Percentiles rank a stretch among this genome's conserved stretches.
These are phyloP conservation scores for Durusdinium trenchii DNA, from an alignment of 73 alveolate species.

Conservation along the genomic window DNA sequence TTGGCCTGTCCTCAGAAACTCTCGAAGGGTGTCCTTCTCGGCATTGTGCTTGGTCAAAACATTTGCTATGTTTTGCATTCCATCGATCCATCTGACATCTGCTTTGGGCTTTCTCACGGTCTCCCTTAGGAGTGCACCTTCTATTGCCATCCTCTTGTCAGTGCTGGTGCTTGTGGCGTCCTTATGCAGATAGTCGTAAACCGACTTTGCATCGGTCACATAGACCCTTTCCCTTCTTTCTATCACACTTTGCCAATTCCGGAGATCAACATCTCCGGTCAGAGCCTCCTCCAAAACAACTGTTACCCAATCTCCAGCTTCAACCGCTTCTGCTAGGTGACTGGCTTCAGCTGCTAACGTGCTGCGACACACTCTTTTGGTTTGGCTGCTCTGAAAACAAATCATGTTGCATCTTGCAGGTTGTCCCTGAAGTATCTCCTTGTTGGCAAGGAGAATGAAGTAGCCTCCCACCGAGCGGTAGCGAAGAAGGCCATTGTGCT, in stretches of 20 bases:
- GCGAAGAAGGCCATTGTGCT: not conserved
- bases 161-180: not conserved
- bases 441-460: not conserved
- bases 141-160: not conserved
- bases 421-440: not conserved
- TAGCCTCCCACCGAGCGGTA: not conserved
- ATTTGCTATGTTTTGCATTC: slow-evolving; percentile 6
- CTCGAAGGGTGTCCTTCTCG: not conserved
- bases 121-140: not conserved
- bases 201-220: not conserved
- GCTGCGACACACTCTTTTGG: not conserved
- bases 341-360: slow-evolving; percentile 26
- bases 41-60: not conserved
- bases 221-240: not conserved
- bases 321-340: slow-evolving; percentile 23
- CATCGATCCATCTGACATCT: not conserved
- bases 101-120: not conserved
- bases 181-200: not conserved
- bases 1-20: not conserved
- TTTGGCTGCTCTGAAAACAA: not conserved
- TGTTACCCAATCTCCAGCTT: slow-evolving; percentile 10
- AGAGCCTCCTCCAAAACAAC: not conserved
- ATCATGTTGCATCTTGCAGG: not conserved
- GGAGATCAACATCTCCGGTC: not conserved
- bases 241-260: not conserved